These are phyloP conservation scores for Gnaphalium uliginosum DNA, from an alignment of 129 eudicot genomes.

Conservation along the genomic window DNA sequence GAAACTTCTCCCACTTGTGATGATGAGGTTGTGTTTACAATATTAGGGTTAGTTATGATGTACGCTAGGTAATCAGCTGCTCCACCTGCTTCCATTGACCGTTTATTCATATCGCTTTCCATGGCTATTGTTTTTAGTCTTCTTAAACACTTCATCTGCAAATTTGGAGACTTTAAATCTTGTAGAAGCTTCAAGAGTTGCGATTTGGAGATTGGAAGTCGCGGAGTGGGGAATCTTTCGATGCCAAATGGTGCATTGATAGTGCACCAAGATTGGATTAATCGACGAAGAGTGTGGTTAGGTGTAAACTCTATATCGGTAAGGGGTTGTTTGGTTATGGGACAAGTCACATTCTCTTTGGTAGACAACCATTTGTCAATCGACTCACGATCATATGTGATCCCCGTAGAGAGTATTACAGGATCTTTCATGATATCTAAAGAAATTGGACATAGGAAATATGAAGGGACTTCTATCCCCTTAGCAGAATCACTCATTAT, in stretches of 20 bases:
- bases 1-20: conserved; percentile 4
- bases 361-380: conserved; percentile 61
- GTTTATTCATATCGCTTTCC: conserved; percentile 48
- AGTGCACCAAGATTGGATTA: conserved; percentile 75
- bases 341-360: conserved; percentile 44
- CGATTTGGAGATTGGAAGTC: conserved; percentile 45
- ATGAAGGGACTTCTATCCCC: conserved; percentile 56
- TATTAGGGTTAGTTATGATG: conserved; percentile 24
- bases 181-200: conserved; percentile 53
- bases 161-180: conserved; percentile 41
- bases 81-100: conserved; percentile 56
- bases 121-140: conserved; percentile 46
- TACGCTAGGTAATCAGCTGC: conserved; percentile 44
- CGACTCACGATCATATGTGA: conserved; percentile 70
- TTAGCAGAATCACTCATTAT: conserved; percentile 28
- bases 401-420: conserved; percentile 59
- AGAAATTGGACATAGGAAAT: conserved; percentile 61
- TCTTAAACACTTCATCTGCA: conserved; percentile 36
- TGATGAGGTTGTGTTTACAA: not conserved
- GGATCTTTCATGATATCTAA: conserved; percentile 78
- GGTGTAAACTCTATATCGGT: conserved; percentile 51
- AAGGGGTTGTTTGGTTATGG: conserved; percentile 61
- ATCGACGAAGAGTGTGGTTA: conserved; percentile 56
- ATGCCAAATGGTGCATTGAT: conserved; percentile 54
- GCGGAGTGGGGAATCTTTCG: conserved; percentile 64